A percentile compares a stretch with the other conserved stretches of the same genome.
Evolutionary conservation across 208 protist genomes (phyloP).

Genomic region (Acanthamoeba castellanii): DNA sequence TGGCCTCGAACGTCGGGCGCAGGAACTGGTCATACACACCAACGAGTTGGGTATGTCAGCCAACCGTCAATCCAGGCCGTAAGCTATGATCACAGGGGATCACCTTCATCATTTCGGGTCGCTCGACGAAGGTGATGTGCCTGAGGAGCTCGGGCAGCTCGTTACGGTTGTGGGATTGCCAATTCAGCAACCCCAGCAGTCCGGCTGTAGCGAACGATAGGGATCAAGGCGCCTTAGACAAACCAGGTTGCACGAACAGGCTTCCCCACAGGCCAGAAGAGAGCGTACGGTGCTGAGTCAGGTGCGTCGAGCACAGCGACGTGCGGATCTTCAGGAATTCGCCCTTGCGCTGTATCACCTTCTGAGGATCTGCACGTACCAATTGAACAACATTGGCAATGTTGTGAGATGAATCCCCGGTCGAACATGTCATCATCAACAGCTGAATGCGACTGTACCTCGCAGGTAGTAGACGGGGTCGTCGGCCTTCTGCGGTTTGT

Average conservation of each 20-base stretch:
- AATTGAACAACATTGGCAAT: neutral
- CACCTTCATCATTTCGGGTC: slow-evolving; percentile 80
- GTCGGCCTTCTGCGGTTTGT: slow-evolving; percentile 53
- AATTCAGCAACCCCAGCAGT: slow-evolving; percentile 18
- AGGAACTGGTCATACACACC: slow-evolving; percentile 46
- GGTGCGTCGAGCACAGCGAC: slow-evolving; percentile 74
- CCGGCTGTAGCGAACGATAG: neutral
- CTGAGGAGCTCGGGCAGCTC: slow-evolving; percentile 76
- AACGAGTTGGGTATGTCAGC: too few relatives aligned
- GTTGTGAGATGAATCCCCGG: neutral
- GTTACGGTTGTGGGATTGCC: slow-evolving; percentile 11
- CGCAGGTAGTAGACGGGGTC: slow-evolving; percentile 20
- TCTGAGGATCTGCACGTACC: neutral
- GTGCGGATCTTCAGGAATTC: slow-evolving; percentile 74
- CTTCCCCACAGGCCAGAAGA: neutral
- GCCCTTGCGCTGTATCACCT: slow-evolving; percentile 70
- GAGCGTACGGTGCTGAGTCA: slow-evolving; percentile 79
- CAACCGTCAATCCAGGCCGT: too few relatives aligned
- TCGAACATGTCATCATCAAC: neutral
- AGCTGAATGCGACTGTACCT: neutral
- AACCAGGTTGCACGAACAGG: neutral
- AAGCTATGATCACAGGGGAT: neutral
- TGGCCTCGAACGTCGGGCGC: slow-evolving; percentile 77
- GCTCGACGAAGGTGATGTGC: slow-evolving; percentile 77
- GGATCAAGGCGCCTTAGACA: too few relatives aligned